Evolutionary conservation across 352 stramenopile genomes (phyloP).

Genomic region (Globisporangium camurandrum): DNA sequence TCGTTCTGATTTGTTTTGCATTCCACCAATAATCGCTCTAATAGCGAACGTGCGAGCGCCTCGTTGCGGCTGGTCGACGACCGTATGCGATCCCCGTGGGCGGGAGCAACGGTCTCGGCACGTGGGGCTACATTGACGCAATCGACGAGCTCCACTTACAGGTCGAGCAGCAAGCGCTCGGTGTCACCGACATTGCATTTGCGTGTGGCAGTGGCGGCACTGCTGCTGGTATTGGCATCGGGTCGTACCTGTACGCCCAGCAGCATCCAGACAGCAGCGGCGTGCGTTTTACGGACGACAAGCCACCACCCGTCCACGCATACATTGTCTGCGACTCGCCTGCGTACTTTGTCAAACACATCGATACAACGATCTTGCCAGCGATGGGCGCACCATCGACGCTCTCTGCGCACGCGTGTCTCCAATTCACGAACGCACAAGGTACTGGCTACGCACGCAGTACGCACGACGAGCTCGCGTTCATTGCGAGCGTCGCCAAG

Average conservation of each 20-base stretch:
- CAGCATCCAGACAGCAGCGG: slow-evolving; percentile 6
- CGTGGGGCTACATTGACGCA: slow-evolving; percentile 90
- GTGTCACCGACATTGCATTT: slow-evolving; percentile 77
- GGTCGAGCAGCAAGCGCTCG: slow-evolving; percentile 40
- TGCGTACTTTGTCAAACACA: slow-evolving; percentile 81
- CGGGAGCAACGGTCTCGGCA: slow-evolving; percentile 90
- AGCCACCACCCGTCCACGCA: slow-evolving; percentile 45
- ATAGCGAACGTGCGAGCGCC: slow-evolving; percentile 56
- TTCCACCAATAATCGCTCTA: too few species aligned
- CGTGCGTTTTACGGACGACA: slow-evolving; percentile 38
- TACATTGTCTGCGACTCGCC: slow-evolving; percentile 85
- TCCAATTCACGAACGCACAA: slow-evolving; percentile 79
- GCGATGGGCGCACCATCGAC: slow-evolving; percentile 46
- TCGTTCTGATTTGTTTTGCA: too few species aligned
- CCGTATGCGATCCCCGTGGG: slow-evolving; percentile 82
- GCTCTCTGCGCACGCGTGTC: slow-evolving; percentile 51
- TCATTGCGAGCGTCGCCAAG: slow-evolving; percentile 62
- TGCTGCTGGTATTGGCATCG: slow-evolving; percentile 64
- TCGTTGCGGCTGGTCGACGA: slow-evolving; percentile 42
- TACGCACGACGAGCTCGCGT: slow-evolving; percentile 71
- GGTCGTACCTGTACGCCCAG: slow-evolving; percentile 58
- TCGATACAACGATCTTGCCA: slow-evolving; percentile 62
- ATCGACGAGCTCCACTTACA: slow-evolving; percentile 87
- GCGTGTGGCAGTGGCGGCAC: slow-evolving; percentile 79
- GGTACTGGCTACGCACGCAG: slow-evolving; percentile 75